A percentile compares a stretch with the other conserved stretches of the same genome.
Evolutionary conservation across 2,329 filamentous ascomycete genomes (phyloP).

Genomic region (Ascochyta pisi): DNA sequence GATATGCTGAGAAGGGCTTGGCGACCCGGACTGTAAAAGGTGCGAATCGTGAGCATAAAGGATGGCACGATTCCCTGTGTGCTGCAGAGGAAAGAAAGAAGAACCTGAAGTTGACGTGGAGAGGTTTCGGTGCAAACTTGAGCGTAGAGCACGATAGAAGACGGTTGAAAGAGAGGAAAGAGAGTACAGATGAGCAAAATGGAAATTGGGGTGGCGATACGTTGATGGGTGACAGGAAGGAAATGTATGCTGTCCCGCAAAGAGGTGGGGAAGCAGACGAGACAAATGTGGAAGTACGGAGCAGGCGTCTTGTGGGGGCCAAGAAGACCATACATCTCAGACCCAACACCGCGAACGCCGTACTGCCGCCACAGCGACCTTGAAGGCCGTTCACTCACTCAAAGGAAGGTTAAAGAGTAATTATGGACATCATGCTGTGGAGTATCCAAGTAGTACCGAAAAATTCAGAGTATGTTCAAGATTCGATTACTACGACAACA

Average conservation of each 20-base stretch:
- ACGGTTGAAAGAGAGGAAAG: not conserved
- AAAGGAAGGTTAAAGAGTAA: not conserved
- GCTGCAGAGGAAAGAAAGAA: conserved; percentile 47
- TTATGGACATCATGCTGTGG: not conserved
- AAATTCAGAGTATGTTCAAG: not conserved
- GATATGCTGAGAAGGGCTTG: conserved; percentile 15
- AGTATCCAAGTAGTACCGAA: not conserved
- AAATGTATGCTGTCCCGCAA: not conserved
- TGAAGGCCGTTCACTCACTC: not conserved
- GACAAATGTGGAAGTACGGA: not conserved
- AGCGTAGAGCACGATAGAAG: conserved; percentile 1
- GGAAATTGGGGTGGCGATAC: not conserved
- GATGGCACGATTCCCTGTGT: conserved; percentile 24
- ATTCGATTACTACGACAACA: not conserved
- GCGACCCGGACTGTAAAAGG: conserved; percentile 6
- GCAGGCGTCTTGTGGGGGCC: not conserved
- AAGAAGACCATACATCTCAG: not conserved
- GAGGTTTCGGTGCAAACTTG: conserved; percentile 11
- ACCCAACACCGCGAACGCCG: not conserved
- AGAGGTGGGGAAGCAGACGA: not conserved
- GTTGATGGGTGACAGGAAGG: not conserved
- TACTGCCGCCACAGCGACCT: not conserved
- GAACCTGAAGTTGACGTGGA: conserved; percentile 20
- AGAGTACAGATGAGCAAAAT: not conserved
- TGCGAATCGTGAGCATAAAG: conserved; percentile 27